Percentiles rank a stretch among this genome's conserved stretches.
Conservation (phyloP, 2,329 filamentous ascomycete genomes). For the Atkinsonella texensis region DNA sequence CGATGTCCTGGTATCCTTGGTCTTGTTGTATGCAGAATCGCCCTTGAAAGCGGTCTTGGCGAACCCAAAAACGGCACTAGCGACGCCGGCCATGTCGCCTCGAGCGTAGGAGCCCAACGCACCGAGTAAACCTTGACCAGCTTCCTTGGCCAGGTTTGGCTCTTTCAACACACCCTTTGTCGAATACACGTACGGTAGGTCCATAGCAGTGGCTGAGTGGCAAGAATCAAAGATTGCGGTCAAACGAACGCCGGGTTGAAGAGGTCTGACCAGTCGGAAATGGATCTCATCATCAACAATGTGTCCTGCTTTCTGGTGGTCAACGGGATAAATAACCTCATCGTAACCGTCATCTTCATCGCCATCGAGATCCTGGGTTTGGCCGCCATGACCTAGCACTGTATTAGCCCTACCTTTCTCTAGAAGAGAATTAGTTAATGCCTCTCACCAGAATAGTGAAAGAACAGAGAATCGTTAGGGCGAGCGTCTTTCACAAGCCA, state of each 20-base stretch:
- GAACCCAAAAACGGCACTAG: conserved; percentile 67
- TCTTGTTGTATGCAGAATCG: conserved; percentile 66
- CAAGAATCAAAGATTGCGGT: conserved; percentile 76
- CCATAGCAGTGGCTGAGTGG: conserved; percentile 66
- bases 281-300: conserved; percentile 75
- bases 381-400: conserved; percentile 57
- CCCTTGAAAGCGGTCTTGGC: conserved; percentile 80
- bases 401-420: too few relatives aligned
- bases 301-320: conserved; percentile 56
- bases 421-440: too few relatives aligned
- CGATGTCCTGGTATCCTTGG: conserved; percentile 80
- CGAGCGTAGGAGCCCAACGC: conserved; percentile 69
- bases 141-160: conserved; percentile 70
- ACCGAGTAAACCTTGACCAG: conserved; percentile 57
- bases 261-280: conserved; percentile 60
- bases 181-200: conserved; percentile 69
- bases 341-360: conserved; percentile 70
- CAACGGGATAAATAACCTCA: conserved; percentile 69
- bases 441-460: conserved; percentile 55
- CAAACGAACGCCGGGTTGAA: conserved; percentile 72
- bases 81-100: conserved; percentile 74
- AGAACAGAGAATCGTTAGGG: conserved; percentile 65
- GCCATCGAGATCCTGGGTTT: conserved; percentile 60
- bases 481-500: conserved; percentile 62
- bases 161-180: conserved; percentile 72